Conservation (phyloP, 2,329 filamentous ascomycete genomes). For the Epichloe festucae region DNA sequence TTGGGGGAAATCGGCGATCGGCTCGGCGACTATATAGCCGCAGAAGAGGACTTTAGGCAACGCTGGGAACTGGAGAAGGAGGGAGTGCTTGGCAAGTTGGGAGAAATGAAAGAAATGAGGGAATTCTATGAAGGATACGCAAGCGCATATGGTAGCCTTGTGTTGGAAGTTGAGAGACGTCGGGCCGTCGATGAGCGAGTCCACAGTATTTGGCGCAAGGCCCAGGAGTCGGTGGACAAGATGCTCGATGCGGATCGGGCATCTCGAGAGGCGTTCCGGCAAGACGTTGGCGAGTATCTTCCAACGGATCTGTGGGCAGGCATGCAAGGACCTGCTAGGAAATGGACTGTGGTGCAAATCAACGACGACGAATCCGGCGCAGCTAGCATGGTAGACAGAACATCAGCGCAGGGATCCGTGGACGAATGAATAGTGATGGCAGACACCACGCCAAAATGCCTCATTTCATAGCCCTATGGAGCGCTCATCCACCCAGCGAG, state of each 20-base stretch:
- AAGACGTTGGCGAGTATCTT: slow-evolving; percentile 73
- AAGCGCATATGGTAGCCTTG: slow-evolving; percentile 68
- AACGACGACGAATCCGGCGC: slow-evolving; percentile 14
- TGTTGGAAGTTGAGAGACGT: slow-evolving; percentile 72
- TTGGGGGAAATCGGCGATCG: slow-evolving; percentile 59
- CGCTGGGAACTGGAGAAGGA: slow-evolving; percentile 65
- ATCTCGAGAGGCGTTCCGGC: slow-evolving; percentile 65
- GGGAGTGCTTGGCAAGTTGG: slow-evolving; percentile 53
- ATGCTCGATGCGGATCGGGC: slow-evolving; percentile 60
- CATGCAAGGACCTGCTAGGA: slow-evolving; percentile 46
- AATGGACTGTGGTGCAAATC: slow-evolving; percentile 34
- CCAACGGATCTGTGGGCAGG: slow-evolving; percentile 82
- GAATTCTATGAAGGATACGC: slow-evolving; percentile 83
- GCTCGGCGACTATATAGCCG: slow-evolving; percentile 51
- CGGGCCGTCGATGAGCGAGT: slow-evolving; percentile 62
- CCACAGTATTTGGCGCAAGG: slow-evolving; percentile 60
- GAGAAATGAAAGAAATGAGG: slow-evolving; percentile 63
- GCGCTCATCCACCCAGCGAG: too few relatives aligned
- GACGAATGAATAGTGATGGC: not conserved
- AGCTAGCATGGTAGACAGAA: slow-evolving; percentile 4
- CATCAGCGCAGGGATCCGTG: slow-evolving; percentile 1
- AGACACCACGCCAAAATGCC: too few relatives aligned
- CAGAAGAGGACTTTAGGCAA: slow-evolving; percentile 48
- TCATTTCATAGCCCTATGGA: too few relatives aligned
- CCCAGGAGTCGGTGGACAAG: slow-evolving; percentile 62